Percentiles rank a stretch among this genome's conserved stretches.
These are phyloP conservation scores for Cyberlindnera japonica DNA, from an alignment of 805 yeast genomes.

Conservation along the genomic window DNA sequence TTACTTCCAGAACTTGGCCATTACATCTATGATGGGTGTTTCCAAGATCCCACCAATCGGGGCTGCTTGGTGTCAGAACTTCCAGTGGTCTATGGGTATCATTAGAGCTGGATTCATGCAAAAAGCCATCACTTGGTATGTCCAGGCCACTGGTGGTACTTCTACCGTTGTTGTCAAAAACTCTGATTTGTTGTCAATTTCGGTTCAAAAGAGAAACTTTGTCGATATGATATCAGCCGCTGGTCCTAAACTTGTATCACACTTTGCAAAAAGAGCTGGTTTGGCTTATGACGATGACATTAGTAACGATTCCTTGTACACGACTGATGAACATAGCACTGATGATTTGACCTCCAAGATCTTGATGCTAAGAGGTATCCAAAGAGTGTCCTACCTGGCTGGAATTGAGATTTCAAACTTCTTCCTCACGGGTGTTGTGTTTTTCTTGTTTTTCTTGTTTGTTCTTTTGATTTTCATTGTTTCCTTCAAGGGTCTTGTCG, in stretches of 20 bases:
- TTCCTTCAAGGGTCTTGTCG: constrained; percentile 67
- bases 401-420: constrained; percentile 82
- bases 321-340: constrained; percentile 65
- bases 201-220: constrained; percentile 64
- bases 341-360: constrained; percentile 59
- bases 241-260: constrained; percentile 17
- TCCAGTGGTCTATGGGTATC: constrained; percentile 94
- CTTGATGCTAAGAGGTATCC: constrained; percentile 82
- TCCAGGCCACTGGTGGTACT: constrained; percentile 90
- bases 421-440: constrained; percentile 82
- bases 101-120: constrained; percentile 77
- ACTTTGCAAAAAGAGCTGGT: constrained; percentile 34
- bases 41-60: constrained; percentile 93
- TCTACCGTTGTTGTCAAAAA: constrained; percentile 73
- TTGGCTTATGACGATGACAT: constrained; percentile 44
- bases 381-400: constrained; percentile 83
- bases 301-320: constrained; percentile 50
- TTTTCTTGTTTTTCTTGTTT: constrained; percentile 74
- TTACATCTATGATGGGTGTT: constrained; percentile 94
- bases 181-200: constrained; percentile 63
- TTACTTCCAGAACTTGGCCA: constrained; percentile 90
- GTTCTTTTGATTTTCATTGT: constrained; percentile 52
- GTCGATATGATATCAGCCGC: constrained; percentile 12
- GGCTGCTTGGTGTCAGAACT: constrained; percentile 96
- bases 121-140: constrained; percentile 84